phyloP scores from a whole-genome alignment of 306 rosid genomes.

The Pterocarpus macrocarpus region DNA sequence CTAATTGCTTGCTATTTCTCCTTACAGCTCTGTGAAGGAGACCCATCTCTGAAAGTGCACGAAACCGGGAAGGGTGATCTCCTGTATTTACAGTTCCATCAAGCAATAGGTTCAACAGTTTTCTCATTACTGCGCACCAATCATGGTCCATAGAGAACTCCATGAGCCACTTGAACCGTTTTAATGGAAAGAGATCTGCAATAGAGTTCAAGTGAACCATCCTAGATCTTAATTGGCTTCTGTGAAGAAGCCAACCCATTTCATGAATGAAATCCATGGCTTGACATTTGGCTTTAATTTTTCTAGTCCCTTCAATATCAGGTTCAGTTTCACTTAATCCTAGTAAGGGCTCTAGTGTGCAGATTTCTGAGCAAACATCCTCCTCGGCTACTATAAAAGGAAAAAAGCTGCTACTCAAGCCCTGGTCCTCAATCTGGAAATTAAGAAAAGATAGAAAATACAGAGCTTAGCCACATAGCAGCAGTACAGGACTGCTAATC shows the following conservation, averaged over 20 bases:
- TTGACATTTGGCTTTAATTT: constrained; percentile 62
- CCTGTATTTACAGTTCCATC: constrained; percentile 74
- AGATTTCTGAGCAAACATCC: constrained; percentile 88
- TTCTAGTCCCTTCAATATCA: constrained; percentile 54
- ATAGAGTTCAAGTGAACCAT: constrained; percentile 63
- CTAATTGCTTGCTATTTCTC: constrained; percentile 43
- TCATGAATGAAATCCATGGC: constrained; percentile 94
- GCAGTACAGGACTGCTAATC: constrained; percentile 16
- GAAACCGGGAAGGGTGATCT: constrained; percentile 62
- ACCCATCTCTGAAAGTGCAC: constrained; percentile 40
- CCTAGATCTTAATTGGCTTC: constrained; percentile 71
- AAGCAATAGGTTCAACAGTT: not conserved
- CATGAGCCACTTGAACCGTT: too few relatives aligned
- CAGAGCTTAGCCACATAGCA: constrained; percentile 42
- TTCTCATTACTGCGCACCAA: too few relatives aligned
- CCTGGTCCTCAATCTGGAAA: constrained; percentile 91
- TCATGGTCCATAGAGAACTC: too few relatives aligned
- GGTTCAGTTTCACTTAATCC: constrained; percentile 59
- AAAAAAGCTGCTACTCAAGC: constrained; percentile 84
- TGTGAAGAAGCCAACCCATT: constrained; percentile 97
- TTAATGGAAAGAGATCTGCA: not conserved
- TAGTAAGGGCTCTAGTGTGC: constrained; percentile 73
- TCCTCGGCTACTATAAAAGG: constrained; percentile 93
- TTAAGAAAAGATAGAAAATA: constrained; percentile 29
- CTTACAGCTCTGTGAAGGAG: too few relatives aligned